Base-by-base conservation (phyloP, 371 early-diverging fungal genomes). In the Apophysomyces elegans region DNA sequence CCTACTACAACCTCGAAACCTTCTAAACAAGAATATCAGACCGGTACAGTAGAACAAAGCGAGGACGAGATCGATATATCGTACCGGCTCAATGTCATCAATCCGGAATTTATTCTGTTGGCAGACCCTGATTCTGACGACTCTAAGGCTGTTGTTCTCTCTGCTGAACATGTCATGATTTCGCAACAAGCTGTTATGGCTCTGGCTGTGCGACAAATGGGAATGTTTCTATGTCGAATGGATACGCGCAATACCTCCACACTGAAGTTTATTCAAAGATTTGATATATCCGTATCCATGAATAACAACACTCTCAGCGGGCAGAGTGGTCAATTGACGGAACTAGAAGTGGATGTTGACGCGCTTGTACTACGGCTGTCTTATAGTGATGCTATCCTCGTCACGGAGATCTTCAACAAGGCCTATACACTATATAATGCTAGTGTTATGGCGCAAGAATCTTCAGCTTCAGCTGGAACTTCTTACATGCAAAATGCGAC, bases 171-270 rank as follows among this genome's bases (percentile, higher is more conserved):
- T 66, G 76, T 97, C 0, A 83, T 92, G 56, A 72, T 95, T 18
- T 85, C 92, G 5, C 91, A 90, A 65, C 94, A 96, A 67, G 78
- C 87, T 16, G 86, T 91, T 37, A 84, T 88, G 59, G 88, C 90
- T 1, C 63, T 95, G 6, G 88, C 87, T 4, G 83, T 95, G 37
- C 88, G 94, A 32, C 91, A 93, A 56, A 81, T 96, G 65, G 94
- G 96, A 36, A 93, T 98, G 90, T 91, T 91, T 56, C 78, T 99
- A 54, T 98, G 97, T 82, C 88, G 88, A 32, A 95, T 98, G 91
- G 92, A 94, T 69, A 84, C 84, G 64, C 78, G 94, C 2, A 84
- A 88, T 9, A 90, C 91, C 35, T 94, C 96, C 0, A 84, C 86
- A 0, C 72, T 97, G 18, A 87, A 91, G 1, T 93, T 97, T 50